Percentiles rank a stretch among this genome's conserved stretches.
Conservation (phyloP, 352 stramenopile genomes). For the Thraustochytrium striatum region DNA sequence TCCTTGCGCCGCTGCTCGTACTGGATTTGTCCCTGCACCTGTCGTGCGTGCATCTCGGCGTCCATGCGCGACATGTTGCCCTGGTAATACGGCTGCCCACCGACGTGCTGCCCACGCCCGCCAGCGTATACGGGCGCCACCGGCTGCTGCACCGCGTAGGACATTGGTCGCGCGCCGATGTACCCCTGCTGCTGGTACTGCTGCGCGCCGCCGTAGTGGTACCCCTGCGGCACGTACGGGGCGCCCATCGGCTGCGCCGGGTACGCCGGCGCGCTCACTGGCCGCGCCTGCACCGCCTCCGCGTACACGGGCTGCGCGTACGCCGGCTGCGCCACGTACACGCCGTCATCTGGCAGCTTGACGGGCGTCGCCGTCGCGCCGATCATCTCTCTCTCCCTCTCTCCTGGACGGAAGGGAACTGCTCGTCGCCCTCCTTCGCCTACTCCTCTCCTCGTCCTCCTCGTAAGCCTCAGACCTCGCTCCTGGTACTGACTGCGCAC, state of each 20-base stretch:
- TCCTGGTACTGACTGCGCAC: too few relatives aligned
- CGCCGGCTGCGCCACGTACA: not conserved
- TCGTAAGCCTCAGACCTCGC: too few relatives aligned
- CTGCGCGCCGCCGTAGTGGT: not conserved
- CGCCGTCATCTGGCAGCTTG: not conserved
- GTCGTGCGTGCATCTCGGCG: not conserved
- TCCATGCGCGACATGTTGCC: not conserved
- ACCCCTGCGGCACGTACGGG: not conserved
- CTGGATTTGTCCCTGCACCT: not conserved
- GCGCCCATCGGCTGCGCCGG: not conserved
- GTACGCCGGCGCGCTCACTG: not conserved
- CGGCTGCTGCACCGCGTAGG: not conserved
- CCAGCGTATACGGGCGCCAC: not conserved
- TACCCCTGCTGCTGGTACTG: not conserved
- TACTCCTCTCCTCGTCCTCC: not conserved
- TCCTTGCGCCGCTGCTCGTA: not conserved
- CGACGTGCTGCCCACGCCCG: not conserved
- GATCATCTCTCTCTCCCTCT: too few relatives aligned
- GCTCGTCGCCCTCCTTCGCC: not conserved
- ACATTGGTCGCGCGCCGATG: not conserved
- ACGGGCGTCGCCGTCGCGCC: too few relatives aligned
- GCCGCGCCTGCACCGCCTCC: not conserved
- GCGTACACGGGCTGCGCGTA: not conserved
- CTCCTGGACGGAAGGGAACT: too few relatives aligned
- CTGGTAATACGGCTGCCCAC: not conserved